Evolutionary conservation across 1,284 basidiomycete species (phyloP).

Genomic region (Irpex sp.): DNA sequence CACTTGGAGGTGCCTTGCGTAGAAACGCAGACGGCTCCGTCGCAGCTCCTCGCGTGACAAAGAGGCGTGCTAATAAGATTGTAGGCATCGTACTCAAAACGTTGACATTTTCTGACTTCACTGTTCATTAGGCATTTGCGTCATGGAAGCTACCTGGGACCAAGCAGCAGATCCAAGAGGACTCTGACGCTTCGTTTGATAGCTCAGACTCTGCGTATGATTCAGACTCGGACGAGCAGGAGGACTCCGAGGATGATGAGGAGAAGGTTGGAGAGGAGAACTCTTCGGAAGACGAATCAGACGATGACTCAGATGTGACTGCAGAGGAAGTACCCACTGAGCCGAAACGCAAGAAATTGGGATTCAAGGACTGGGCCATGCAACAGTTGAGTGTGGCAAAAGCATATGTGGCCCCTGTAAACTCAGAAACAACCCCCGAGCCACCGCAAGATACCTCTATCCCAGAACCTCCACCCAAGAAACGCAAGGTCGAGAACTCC

Average conservation of each 20-base stretch:
- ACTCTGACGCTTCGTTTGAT: slow-evolving; percentile 67
- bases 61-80: slow-evolving; percentile 36
- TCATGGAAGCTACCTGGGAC: slow-evolving; percentile 28
- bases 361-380: slow-evolving; percentile 86
- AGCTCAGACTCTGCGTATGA: slow-evolving; percentile 73
- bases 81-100: slow-evolving; percentile 27
- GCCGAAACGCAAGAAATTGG: slow-evolving; percentile 40
- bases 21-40: slow-evolving; percentile 56
- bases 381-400: slow-evolving; percentile 67
- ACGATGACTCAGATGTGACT: slow-evolving; percentile 18
- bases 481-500: slow-evolving; percentile 35
- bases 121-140: slow-evolving; percentile 16
- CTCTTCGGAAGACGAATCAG: slow-evolving; percentile 15
- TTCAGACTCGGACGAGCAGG: slow-evolving; percentile 33
- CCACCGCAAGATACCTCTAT: slow-evolving; percentile 15
- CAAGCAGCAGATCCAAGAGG: slow-evolving; percentile 19
- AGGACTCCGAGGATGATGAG: slow-evolving; percentile 16
- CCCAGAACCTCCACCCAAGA: slow-evolving; percentile 33
- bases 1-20: slow-evolving; percentile 57
- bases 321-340: slow-evolving; percentile 11
- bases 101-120: neutral
- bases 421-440: slow-evolving; percentile 6
- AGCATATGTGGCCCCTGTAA: slow-evolving; percentile 38
- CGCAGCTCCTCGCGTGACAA: slow-evolving; percentile 42
- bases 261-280: slow-evolving; percentile 18